Evolutionary conservation across 805 yeast genomes (phyloP).

Genomic region (Cyberlindnera japonica): DNA sequence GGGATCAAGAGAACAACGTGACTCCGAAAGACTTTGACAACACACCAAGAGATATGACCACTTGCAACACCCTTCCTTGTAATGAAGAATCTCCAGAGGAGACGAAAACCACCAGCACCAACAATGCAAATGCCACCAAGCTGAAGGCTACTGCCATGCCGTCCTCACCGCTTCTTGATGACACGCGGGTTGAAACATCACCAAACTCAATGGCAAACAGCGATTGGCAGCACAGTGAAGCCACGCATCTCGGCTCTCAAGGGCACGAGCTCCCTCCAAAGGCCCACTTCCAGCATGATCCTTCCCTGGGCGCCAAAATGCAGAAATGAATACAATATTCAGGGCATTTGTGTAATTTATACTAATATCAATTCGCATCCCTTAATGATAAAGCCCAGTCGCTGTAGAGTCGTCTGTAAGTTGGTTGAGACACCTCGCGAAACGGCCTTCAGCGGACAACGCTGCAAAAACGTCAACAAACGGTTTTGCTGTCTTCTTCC

Average conservation of each 20-base stretch:
- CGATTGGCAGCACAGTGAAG: slow-evolving; percentile 12
- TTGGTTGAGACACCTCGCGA: too few relatives aligned
- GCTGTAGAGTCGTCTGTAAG: background rate
- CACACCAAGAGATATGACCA: slow-evolving; percentile 29
- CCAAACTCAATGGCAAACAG: slow-evolving; percentile 13
- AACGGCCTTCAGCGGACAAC: background rate
- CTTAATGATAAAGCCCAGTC: background rate
- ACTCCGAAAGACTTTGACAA: slow-evolving; percentile 19
- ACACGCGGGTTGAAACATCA: slow-evolving; percentile 13
- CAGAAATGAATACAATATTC: slow-evolving; percentile 1
- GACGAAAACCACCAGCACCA: slow-evolving; percentile 1
- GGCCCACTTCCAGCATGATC: slow-evolving; percentile 20
- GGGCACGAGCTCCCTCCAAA: slow-evolving; percentile 18
- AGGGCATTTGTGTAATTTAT: background rate
- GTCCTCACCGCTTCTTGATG: slow-evolving; percentile 22
- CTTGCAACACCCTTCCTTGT: slow-evolving; percentile 31
- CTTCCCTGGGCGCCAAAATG: slow-evolving; percentile 10
- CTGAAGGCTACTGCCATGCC: slow-evolving; percentile 20
- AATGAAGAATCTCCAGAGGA: slow-evolving; percentile 28
- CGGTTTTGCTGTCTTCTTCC: background rate
- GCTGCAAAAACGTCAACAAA: slow-evolving; percentile 3
- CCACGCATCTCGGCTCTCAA: slow-evolving; percentile 12
- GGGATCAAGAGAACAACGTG: slow-evolving; percentile 17
- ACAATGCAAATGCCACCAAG: slow-evolving; percentile 2
- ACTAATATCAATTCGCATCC: background rate